Conservation (phyloP, 1,139 yeast species). For the Yamadazyma friedrichii region DNA sequence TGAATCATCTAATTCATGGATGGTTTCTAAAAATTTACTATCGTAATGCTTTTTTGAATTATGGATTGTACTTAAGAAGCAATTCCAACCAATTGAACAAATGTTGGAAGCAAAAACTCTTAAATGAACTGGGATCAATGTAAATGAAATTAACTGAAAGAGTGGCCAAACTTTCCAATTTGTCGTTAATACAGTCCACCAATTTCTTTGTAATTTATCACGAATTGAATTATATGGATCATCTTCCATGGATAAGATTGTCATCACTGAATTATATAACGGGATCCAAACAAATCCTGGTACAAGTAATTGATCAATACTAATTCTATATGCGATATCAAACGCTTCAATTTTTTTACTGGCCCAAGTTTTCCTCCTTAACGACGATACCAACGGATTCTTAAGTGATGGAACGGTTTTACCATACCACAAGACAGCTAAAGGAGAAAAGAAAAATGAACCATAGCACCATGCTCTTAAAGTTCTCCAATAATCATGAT, state of each 20-base stretch:
- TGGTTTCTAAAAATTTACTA: conserved; percentile 37
- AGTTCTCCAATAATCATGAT: conserved; percentile 40
- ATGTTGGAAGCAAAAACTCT: conserved; percentile 39
- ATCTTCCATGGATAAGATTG: conserved; percentile 35
- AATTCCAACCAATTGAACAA: conserved; percentile 47
- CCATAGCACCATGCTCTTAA: conserved; percentile 73
- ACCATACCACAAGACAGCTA: conserved; percentile 71
- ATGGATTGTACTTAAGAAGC: conserved; percentile 44
- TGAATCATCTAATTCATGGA: conserved; percentile 38
- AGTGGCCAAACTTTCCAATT: conserved; percentile 48
- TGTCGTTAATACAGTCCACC: conserved; percentile 44
- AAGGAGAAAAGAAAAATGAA: conserved; percentile 70
- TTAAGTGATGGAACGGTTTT: conserved; percentile 49
- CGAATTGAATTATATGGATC: conserved; percentile 33
- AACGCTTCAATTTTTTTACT: conserved; percentile 21
- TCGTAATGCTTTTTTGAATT: conserved; percentile 47
- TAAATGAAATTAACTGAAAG: conserved; percentile 39
- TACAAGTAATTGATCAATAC: conserved; percentile 36
- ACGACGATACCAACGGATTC: conserved; percentile 34
- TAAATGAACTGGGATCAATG: conserved; percentile 41
- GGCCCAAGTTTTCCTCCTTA: conserved; percentile 14
- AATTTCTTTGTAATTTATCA: conserved; percentile 36
- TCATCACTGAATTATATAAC: conserved; percentile 42
- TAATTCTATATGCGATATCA: conserved; percentile 37
- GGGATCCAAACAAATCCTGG: conserved; percentile 46